Conservation (phyloP, 345 rosid genomes). For the Gossypium australe region DNA sequence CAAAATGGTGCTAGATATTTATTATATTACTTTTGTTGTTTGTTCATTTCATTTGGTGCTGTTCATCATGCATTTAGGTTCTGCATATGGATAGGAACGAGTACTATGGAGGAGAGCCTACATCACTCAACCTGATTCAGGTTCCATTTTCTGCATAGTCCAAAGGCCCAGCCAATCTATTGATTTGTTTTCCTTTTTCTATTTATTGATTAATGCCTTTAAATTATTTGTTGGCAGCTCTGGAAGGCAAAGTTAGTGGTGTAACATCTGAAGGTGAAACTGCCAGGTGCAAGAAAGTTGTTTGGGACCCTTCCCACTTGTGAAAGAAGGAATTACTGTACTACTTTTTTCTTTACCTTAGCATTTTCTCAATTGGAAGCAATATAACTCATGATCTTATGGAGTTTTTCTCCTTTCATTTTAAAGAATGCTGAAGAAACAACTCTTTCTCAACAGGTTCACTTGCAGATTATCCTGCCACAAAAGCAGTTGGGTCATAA, state of each 20-base stretch:
- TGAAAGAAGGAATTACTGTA: conserved; percentile 54
- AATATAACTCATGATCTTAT: background rate
- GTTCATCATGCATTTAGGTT: conserved; percentile 40
- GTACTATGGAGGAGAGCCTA: conserved; percentile 94
- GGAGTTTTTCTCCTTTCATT: background rate
- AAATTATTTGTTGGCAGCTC: conserved; percentile 46
- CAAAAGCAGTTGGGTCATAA: conserved; percentile 91
- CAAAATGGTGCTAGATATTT: background rate
- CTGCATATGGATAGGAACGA: conserved; percentile 98
- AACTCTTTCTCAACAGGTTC: background rate
- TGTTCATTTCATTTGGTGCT: background rate
- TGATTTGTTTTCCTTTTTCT: background rate
- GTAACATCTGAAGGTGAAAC: conserved; percentile 98
- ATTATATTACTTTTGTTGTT: background rate
- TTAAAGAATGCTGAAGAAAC: background rate
- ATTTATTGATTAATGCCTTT: background rate
- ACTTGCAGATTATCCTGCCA: conserved; percentile 74
- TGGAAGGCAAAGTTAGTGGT: conserved; percentile 88
- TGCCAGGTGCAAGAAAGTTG: conserved; percentile 89
- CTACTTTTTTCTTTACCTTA: background rate
- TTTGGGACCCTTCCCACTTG: conserved; percentile 92
- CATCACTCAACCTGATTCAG: conserved; percentile 93
- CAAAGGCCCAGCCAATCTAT: background rate
- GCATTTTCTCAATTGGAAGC: background rate
- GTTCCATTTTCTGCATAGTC: conserved; percentile 26